phyloP scores from a whole-genome alignment of 345 rosid species.

The Acer campestre region DNA sequence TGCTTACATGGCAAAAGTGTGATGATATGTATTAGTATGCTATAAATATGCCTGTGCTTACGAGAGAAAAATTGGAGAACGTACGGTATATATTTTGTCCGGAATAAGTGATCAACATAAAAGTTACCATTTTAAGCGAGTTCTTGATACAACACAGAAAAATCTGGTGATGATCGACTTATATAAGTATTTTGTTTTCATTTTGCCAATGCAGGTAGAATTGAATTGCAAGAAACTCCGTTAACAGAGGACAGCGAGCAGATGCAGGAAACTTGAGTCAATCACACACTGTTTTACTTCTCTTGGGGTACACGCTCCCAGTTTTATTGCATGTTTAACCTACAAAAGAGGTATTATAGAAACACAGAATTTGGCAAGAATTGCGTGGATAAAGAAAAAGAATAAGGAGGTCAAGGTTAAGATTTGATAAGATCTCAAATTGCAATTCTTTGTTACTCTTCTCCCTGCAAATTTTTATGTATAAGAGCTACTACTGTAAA shows the following conservation, averaged over 20 bases:
- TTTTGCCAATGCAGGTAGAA: constrained; percentile 55
- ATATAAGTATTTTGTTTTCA: neutral
- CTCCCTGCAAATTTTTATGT: neutral
- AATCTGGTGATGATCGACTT: neutral
- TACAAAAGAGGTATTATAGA: constrained; percentile 8
- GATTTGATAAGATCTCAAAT: constrained; percentile 18
- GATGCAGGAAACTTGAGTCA: constrained; percentile 43
- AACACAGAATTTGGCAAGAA: constrained; percentile 20
- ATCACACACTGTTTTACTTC: neutral
- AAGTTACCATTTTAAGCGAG: neutral
- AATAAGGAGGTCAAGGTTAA: constrained; percentile 28
- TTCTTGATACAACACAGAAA: neutral
- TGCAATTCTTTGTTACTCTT: constrained; percentile 13
- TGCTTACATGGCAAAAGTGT: too few species aligned
- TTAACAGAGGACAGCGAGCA: constrained; percentile 57
- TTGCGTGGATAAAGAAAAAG: constrained; percentile 20
- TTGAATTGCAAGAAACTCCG: constrained; percentile 62
- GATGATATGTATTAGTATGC: too few species aligned
- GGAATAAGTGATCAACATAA: neutral
- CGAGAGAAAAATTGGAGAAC: neutral
- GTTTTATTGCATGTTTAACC: constrained; percentile 3
- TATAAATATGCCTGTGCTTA: too few species aligned
- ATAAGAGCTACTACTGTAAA: constrained; percentile 31
- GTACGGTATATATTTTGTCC: neutral
- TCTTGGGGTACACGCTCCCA: neutral